Percentiles rank a stretch among this genome's conserved stretches.
phyloP scores from a whole-genome alignment of 2,329 filamentous ascomycete genomes.

The Colletotrichum tamarilloi region DNA sequence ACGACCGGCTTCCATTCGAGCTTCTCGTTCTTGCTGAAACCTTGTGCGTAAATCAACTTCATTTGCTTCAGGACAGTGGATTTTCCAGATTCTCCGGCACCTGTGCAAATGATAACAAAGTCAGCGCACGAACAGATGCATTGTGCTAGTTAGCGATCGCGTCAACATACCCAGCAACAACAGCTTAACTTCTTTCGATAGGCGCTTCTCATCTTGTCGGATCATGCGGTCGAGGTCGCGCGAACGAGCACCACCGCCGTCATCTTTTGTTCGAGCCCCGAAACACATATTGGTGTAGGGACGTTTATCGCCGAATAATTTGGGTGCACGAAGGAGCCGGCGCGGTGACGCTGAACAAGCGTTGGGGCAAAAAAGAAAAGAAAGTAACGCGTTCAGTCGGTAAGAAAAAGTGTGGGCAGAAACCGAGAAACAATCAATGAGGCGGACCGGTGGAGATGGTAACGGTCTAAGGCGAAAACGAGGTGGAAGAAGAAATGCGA shows the following conservation, averaged over 20 bases:
- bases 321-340: not conserved
- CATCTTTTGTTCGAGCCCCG: conserved; percentile 63
- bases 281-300: conserved; percentile 68
- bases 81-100: conserved; percentile 91
- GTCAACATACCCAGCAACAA: conserved; percentile 81
- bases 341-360: not conserved
- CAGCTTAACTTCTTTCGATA: conserved; percentile 92
- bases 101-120: conserved; percentile 56
- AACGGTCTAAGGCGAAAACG: conserved; percentile 10
- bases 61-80: conserved; percentile 99
- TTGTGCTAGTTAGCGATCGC: not conserved
- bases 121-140: conserved; percentile 1
- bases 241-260: conserved; percentile 65
- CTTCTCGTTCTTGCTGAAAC: conserved; percentile 89
- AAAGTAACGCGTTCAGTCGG: conserved; percentile 4
- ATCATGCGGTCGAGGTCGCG: conserved; percentile 88
- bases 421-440: not conserved
- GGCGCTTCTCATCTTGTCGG: conserved; percentile 86
- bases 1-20: conserved; percentile 96
- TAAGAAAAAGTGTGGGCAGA: not conserved
- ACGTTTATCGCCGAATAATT: not conserved
- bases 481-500: not conserved
- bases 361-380: not conserved
- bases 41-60: conserved; percentile 95
- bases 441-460: not conserved